A percentile compares a stretch with the other conserved stretches of the same genome.
phyloP scores from a whole-genome alignment of 108 stramenopile species.

The Seminavis robusta region DNA sequence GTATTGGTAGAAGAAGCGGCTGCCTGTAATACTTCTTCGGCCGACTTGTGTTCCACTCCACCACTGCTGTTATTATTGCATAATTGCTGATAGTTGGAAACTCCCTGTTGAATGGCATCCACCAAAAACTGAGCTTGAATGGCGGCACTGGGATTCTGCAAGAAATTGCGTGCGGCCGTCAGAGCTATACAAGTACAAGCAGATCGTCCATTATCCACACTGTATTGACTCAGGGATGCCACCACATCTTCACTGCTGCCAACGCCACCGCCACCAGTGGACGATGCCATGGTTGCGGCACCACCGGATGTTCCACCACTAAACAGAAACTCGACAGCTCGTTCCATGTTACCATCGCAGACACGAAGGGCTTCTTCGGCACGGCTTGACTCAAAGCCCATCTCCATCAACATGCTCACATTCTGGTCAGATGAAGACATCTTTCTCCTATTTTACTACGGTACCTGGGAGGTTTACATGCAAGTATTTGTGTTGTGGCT shows the following conservation, averaged over 20 bases:
- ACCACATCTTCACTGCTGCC: neutral
- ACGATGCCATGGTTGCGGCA: neutral
- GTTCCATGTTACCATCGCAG: constrained; percentile 51
- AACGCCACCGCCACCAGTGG: neutral
- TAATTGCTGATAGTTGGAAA: constrained; percentile 27
- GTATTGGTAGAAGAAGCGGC: neutral
- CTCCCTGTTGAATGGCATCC: constrained; percentile 38
- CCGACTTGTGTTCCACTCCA: constrained; percentile 67
- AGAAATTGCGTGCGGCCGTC: constrained; percentile 40
- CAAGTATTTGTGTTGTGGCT: no score
- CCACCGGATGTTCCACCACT: neutral
- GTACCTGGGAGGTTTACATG: no score
- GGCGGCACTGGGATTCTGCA: constrained; percentile 10
- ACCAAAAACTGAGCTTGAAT: constrained; percentile 39
- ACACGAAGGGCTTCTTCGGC: constrained; percentile 33
- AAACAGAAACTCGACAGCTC: constrained; percentile 48
- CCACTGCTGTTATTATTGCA: constrained; percentile 5
- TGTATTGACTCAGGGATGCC: constrained; percentile 56
- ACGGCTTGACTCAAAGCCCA: constrained; percentile 56
- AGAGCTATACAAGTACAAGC: constrained; percentile 81
- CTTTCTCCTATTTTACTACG: no score
- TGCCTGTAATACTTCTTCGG: constrained; percentile 59
- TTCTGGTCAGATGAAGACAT: no score
- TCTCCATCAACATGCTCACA: constrained; percentile 33
- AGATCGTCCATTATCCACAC: constrained; percentile 47